Evolutionary conservation across 1,139 yeast genomes (phyloP).

Genomic region (Nakaseomyces glabratus): DNA sequence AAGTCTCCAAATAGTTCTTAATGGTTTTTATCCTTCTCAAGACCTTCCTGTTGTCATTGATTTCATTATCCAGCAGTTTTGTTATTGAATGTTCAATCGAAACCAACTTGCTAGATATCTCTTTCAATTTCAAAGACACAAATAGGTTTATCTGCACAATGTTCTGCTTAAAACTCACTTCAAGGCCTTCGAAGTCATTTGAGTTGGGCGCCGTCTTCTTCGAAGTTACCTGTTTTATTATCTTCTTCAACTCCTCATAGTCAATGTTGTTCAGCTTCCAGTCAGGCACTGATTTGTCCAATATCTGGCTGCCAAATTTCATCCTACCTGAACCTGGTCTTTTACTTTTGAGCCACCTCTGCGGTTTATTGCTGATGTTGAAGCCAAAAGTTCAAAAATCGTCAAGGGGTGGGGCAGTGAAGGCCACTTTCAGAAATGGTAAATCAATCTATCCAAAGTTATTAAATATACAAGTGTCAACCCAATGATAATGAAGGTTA

Average conservation of each 20-base stretch:
- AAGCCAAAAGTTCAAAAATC: too few relatives aligned
- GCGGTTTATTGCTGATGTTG: too few relatives aligned
- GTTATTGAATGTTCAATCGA: conserved; percentile 22
- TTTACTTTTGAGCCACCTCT: too few relatives aligned
- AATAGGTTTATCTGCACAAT: conserved; percentile 27
- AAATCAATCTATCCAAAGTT: too few relatives aligned
- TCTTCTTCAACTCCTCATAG: conserved; percentile 63
- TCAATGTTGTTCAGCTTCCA: conserved; percentile 81
- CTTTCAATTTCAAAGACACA: conserved; percentile 26
- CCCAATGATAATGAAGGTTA: too few relatives aligned
- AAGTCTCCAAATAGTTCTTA: conserved; percentile 17
- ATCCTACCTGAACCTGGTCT: too few relatives aligned
- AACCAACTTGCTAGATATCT: conserved; percentile 23
- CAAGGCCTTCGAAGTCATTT: conserved; percentile 20
- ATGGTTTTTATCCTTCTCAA: conserved; percentile 15
- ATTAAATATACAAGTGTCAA: too few relatives aligned
- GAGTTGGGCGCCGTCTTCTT: neutral
- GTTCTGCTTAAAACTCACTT: conserved; percentile 32
- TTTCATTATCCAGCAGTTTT: conserved; percentile 5
- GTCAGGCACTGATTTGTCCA: conserved; percentile 71
- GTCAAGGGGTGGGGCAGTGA: too few relatives aligned
- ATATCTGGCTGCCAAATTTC: conserved; percentile 80
- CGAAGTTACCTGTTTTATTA: conserved; percentile 43
- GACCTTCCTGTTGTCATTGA: conserved; percentile 1
- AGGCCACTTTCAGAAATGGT: too few relatives aligned